Percentiles rank a stretch among this genome's conserved stretches.
Evolutionary conservation across 768 basidiomycete genomes (phyloP).

Genomic region (Suillus occidentalis): DNA sequence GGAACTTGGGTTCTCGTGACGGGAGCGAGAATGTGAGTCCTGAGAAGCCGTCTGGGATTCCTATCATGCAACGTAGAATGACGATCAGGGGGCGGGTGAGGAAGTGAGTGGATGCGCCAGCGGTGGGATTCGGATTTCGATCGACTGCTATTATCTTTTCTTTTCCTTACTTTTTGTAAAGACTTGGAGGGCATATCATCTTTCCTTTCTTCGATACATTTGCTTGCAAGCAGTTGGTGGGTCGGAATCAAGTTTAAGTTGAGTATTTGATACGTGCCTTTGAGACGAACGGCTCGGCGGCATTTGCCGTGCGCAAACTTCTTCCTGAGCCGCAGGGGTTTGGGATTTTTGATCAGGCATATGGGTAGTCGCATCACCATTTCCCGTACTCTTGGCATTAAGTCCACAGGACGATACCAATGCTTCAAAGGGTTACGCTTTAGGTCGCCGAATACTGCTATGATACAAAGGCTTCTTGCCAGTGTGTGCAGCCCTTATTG

Average conservation of each 20-base stretch:
- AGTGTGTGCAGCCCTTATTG: not conserved
- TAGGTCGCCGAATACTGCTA: not conserved
- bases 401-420: not conserved
- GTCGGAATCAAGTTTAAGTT: not conserved
- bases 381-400: too few species aligned
- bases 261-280: not conserved
- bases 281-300: not conserved
- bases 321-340: not conserved
- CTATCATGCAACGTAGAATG: constrained; percentile 28
- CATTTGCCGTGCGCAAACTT: not conserved
- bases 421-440: not conserved
- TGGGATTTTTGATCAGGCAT: too few species aligned
- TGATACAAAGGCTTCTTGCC: too few species aligned
- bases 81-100: constrained; percentile 27
- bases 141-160: not conserved
- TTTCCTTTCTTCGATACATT: not conserved
- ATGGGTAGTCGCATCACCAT: too few species aligned
- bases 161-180: not conserved
- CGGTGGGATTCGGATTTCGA: not conserved
- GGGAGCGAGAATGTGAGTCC: constrained; percentile 23
- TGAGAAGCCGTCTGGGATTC: constrained; percentile 27
- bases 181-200: not conserved
- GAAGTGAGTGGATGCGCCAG: constrained; percentile 8
- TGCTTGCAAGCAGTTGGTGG: not conserved
- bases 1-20: constrained; percentile 20